Percentiles rank a stretch among this genome's conserved stretches.
Evolutionary conservation across 495 filamentous ascomycete species (phyloP).

Genomic region (Neurospora sp.): DNA sequence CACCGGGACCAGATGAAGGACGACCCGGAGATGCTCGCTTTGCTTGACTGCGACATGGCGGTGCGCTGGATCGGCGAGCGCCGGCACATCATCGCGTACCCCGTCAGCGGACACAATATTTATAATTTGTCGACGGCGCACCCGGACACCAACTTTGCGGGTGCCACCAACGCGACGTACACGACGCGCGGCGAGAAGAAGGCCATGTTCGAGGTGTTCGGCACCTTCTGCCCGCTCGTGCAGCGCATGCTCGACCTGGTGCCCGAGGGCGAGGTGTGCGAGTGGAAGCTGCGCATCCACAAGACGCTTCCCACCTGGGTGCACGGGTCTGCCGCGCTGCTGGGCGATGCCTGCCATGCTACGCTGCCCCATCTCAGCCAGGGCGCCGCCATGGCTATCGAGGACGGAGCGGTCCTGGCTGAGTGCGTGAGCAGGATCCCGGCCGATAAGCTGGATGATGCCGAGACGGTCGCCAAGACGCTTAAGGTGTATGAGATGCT

Average conservation of each 20-base stretch:
- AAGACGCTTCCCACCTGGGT: conserved; percentile 62
- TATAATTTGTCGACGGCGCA: conserved; percentile 73
- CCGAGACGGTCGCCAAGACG: conserved; percentile 50
- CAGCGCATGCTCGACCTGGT: conserved; percentile 67
- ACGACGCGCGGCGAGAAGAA: conserved; percentile 62
- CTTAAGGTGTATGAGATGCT: conserved; percentile 63
- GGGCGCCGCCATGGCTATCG: conserved; percentile 79
- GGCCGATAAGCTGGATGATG: conserved; percentile 26
- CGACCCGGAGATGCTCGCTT: conserved; percentile 56
- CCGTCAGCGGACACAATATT: conserved; percentile 60
- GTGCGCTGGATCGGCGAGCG: conserved; percentile 71
- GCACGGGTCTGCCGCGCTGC: conserved; percentile 51
- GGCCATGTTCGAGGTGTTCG: conserved; percentile 56
- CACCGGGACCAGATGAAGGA: conserved; percentile 52
- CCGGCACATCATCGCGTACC: conserved; percentile 76
- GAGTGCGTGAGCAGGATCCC: conserved; percentile 50
- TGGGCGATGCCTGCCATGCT: conserved; percentile 73
- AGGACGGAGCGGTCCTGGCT: conserved; percentile 67
- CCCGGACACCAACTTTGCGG: conserved; percentile 63
- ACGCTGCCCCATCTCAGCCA: conserved; percentile 69
- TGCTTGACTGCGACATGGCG: conserved; percentile 57
- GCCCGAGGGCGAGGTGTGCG: conserved; percentile 69
- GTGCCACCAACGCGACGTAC: conserved; percentile 63
- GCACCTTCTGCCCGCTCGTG: conserved; percentile 62
- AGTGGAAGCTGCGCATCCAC: conserved; percentile 70